Evolutionary conservation across 1,139 yeast species (phyloP).

Genomic region (Saccharomyces uvarum): DNA sequence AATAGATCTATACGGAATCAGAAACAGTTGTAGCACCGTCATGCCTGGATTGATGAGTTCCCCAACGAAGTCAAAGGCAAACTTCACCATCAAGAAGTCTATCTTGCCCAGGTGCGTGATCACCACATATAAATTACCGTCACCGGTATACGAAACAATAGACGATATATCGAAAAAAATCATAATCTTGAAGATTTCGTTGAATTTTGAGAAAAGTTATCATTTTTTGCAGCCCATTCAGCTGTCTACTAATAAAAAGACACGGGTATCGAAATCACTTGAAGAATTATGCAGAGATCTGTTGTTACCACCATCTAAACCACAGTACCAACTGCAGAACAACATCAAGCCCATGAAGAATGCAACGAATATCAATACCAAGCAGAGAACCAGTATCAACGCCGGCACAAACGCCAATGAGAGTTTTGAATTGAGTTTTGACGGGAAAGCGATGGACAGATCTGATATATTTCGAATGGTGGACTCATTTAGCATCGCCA

Average conservation of each 20-base stretch:
- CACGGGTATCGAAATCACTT: background rate
- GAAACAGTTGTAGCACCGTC: background rate
- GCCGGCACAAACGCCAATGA: conserved; percentile 14
- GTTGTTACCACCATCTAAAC: background rate
- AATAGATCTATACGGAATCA: background rate
- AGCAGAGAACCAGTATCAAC: background rate
- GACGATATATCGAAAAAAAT: background rate
- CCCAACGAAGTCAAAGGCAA: background rate
- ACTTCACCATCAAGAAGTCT: background rate
- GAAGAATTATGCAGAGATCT: background rate
- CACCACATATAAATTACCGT: background rate
- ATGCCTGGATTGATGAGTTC: background rate
- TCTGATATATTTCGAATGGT: conserved; percentile 36
- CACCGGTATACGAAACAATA: background rate
- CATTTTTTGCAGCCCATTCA: conserved; percentile 1
- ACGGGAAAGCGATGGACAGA: conserved; percentile 38
- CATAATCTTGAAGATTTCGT: background rate
- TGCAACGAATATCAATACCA: background rate
- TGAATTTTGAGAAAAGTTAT: conserved; percentile 6
- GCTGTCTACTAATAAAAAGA: background rate
- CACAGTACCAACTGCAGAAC: background rate
- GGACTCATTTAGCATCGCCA: conserved; percentile 32
- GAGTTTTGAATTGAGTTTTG: conserved; percentile 36
- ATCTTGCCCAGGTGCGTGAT: background rate
- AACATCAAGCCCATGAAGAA: conserved; percentile 1